Evolutionary conservation across 2,329 filamentous ascomycete species (phyloP).

Genomic region (Fusarium cicatricum): DNA sequence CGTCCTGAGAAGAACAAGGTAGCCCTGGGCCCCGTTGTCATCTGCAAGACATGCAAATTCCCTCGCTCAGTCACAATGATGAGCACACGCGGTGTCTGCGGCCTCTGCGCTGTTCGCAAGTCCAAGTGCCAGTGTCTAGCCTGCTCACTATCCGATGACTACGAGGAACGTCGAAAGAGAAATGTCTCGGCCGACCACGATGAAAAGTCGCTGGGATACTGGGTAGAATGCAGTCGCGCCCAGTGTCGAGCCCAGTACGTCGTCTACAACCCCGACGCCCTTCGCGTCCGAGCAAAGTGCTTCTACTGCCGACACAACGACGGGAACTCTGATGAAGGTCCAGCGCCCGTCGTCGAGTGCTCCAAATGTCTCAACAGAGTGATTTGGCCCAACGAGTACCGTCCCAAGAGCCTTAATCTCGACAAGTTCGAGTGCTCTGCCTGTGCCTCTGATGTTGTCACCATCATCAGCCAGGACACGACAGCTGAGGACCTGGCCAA

Average conservation of each 20-base stretch:
- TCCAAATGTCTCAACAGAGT: constrained; percentile 54
- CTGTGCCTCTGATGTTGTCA: constrained; percentile 47
- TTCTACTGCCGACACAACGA: constrained; percentile 53
- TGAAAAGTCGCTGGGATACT: constrained; percentile 47
- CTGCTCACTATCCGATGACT: constrained; percentile 35
- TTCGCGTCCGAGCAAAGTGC: constrained; percentile 58
- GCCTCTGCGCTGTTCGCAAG: constrained; percentile 47
- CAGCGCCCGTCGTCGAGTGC: constrained; percentile 56
- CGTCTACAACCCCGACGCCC: constrained; percentile 53
- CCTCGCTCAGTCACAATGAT: constrained; percentile 61
- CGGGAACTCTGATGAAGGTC: constrained; percentile 12
- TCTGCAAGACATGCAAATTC: constrained; percentile 53
- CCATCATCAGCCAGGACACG: constrained; percentile 49
- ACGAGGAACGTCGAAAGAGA: constrained; percentile 30
- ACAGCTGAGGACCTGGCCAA: constrained; percentile 47
- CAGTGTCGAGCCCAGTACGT: constrained; percentile 59
- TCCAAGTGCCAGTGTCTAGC: constrained; percentile 31
- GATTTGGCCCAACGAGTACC: constrained; percentile 57
- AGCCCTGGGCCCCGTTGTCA: constrained; percentile 52
- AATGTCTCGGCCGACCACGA: constrained; percentile 46
- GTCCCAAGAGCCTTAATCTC: constrained; percentile 44
- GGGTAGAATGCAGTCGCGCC: constrained; percentile 57
- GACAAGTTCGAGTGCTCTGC: constrained; percentile 52
- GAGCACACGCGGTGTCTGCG: constrained; percentile 50
- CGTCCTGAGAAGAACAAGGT: constrained; percentile 54